phyloP scores from a whole-genome alignment of 768 basidiomycete species.

The Pisolithus tinctorius region DNA sequence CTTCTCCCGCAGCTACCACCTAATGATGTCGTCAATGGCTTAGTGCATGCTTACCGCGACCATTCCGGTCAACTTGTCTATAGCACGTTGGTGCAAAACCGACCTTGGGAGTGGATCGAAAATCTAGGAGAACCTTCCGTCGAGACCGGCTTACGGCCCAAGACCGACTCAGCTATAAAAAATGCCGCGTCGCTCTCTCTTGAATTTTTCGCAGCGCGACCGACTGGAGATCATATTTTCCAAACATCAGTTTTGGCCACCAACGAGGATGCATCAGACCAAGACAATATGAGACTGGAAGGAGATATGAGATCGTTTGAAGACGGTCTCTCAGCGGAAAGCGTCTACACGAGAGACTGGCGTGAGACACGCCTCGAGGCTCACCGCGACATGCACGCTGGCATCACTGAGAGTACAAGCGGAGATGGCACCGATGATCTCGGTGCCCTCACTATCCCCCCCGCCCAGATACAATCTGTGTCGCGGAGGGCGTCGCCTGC shows the following conservation, averaged over 20 bases:
- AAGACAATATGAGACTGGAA: conserved; percentile 22
- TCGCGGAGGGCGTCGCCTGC: conserved; percentile 40
- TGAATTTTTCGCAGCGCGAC: conserved; percentile 59
- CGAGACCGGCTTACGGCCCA: conserved; percentile 36
- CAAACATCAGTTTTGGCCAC: not conserved
- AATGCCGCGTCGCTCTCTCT: conserved; percentile 69
- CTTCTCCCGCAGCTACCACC: conserved; percentile 53
- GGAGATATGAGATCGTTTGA: conserved; percentile 53
- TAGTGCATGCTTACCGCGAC: conserved; percentile 56
- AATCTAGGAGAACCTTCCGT: conserved; percentile 48
- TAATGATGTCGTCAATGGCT: conserved; percentile 45
- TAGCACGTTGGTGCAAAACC: conserved; percentile 54
- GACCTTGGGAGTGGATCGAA: conserved; percentile 87
- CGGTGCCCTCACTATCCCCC: conserved; percentile 21
- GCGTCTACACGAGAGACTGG: conserved; percentile 69
- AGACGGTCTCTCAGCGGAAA: conserved; percentile 57
- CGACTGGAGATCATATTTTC: conserved; percentile 53
- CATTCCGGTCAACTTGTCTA: conserved; percentile 41
- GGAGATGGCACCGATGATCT: conserved; percentile 26
- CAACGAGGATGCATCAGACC: conserved; percentile 15
- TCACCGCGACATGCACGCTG: conserved; percentile 10
- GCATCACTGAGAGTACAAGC: conserved; percentile 5
- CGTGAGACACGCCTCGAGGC: conserved; percentile 52
- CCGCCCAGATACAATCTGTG: conserved; percentile 9
- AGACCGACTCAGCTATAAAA: conserved; percentile 42